Base-by-base conservation (phyloP, 805 yeast genomes). In the Saccharomycopsis sp. region DNA sequence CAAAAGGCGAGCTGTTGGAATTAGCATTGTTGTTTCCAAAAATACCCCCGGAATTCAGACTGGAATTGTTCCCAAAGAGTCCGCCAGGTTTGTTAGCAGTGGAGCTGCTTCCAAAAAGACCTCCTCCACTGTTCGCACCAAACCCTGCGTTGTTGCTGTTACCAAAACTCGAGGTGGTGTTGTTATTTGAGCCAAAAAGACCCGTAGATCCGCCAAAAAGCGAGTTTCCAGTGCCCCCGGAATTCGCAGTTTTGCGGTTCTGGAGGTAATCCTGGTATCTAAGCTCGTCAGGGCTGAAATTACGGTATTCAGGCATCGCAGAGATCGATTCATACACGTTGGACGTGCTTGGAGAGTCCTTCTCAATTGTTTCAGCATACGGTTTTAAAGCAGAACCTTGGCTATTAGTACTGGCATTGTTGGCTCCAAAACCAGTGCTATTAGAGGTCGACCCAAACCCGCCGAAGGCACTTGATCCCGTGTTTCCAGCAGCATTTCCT, bases 291-390 rank as follows among this genome's bases (percentile, higher is more conserved):
- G 85, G 81, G 0, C 97, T 88, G 66, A 72, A 88, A 65, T 84
- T 84, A 65, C 79, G 80, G 69, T 93, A 94, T 70, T 90, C 96
- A 3, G 96, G 96, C 97, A 94, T 92, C 52, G 89, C 81, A 9
- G 88, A 76, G 62, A 94, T 86, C 65, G 83, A 83, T 71, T 93
- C 89, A 72, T 77, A 92, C 54, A 77, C 72, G 57, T 83, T 84
- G 20, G 77, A 74, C 35, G 83, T 80, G 12, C 84, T 75, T 2
- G 77, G 70, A 41, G 72, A 69, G 67, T 92, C 97, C 66, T 86
- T 87, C 69, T 93, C 97, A 41, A 78, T 76, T 63, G 72, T 78
- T 7, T 91, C 79, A 55, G 82, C 76, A 69, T 84, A 92, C 1
- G 96, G 93, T 64, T 79, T 83, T 7, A 78, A 72, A 0, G 85